Conservation (phyloP, 768 basidiomycete species). For the Hebeloma cylindrosporum region DNA sequence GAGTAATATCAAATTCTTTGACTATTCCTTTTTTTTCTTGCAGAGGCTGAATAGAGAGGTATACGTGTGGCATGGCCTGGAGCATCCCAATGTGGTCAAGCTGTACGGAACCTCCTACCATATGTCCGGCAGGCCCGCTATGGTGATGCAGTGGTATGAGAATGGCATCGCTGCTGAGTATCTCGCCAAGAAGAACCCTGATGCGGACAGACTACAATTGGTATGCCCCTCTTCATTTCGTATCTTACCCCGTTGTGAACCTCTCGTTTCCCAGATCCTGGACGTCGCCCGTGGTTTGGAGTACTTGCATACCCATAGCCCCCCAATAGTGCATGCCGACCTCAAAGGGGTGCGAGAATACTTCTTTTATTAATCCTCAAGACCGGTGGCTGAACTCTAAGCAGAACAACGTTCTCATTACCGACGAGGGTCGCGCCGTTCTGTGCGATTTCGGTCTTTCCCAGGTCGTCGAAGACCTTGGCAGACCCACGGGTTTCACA, state of each 20-base stretch:
- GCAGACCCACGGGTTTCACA: constrained; percentile 28
- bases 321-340: constrained; percentile 36
- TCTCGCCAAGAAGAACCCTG: constrained; percentile 32
- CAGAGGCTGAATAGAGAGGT: constrained; percentile 48
- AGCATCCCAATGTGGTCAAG: constrained; percentile 48
- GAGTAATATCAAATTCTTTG: not conserved
- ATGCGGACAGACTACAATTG: constrained; percentile 35
- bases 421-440: constrained; percentile 38
- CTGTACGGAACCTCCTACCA: constrained; percentile 47
- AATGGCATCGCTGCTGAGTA: constrained; percentile 49
- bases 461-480: constrained; percentile 31
- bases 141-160: constrained; percentile 49
- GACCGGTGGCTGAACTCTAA: not conserved
- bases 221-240: constrained; percentile 21
- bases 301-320: constrained; percentile 41
- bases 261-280: constrained; percentile 31
- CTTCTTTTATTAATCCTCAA: not conserved
- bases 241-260: not conserved
- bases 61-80: constrained; percentile 47
- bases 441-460: constrained; percentile 48
- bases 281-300: constrained; percentile 43
- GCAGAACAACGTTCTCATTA: constrained; percentile 48
- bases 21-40: not conserved
- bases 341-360: constrained; percentile 25
- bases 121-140: constrained; percentile 34